These are phyloP conservation scores for Tuber calosporum DNA, from an alignment of 495 filamentous ascomycete species.

Conservation along the genomic window DNA sequence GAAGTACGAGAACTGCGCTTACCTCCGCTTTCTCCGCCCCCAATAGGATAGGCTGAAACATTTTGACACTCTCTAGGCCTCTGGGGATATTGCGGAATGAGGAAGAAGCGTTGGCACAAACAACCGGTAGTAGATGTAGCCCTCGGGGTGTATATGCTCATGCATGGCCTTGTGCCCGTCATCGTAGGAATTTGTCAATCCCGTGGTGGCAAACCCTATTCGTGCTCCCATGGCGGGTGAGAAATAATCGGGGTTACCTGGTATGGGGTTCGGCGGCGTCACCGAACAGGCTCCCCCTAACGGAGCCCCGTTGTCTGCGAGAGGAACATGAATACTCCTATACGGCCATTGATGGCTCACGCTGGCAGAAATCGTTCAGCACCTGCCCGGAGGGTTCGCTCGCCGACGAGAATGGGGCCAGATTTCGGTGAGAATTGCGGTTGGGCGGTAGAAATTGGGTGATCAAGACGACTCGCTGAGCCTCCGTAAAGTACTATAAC, in stretches of 20 bases:
- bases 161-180: neutral
- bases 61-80: neutral
- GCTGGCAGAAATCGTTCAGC: neutral
- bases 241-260: neutral
- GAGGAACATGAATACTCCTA: neutral
- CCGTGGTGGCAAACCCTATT: neutral
- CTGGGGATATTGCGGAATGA: neutral
- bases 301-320: neutral
- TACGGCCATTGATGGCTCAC: slow-evolving; percentile 1
- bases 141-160: neutral
- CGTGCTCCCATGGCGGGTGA: neutral
- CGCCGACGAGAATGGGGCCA: neutral
- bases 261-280: slow-evolving; percentile 1
- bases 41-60: neutral
- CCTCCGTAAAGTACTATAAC: neutral
- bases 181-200: neutral
- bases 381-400: neutral
- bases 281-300: neutral
- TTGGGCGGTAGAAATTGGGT: neutral
- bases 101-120: neutral
- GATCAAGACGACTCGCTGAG: neutral
- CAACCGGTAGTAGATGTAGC: neutral
- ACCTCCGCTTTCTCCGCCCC: slow-evolving; percentile 1
- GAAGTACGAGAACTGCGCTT: too few relatives aligned
- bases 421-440: neutral